Evolutionary conservation across 179 eudicot genomes (phyloP).

Genomic region (Heliamphora pulchella): DNA sequence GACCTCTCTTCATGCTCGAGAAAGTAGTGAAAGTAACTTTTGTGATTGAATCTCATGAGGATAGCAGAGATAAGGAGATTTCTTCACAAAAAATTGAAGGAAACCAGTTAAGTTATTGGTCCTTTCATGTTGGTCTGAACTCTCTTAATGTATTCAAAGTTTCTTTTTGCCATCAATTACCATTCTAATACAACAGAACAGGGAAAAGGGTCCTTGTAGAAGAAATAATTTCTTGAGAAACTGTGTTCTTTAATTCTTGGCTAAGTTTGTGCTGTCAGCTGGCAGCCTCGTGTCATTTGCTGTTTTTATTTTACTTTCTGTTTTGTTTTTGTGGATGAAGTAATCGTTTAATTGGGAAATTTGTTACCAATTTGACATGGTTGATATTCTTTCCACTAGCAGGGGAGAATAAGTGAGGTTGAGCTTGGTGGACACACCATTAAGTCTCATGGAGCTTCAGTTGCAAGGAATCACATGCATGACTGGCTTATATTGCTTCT

Average conservation of each 20-base stretch:
- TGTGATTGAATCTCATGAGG: not conserved
- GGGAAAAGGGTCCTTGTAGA: not conserved
- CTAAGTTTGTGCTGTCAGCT: not conserved
- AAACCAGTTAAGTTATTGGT: not conserved
- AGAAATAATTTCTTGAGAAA: not conserved
- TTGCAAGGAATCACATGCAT: slow-evolving; percentile 62
- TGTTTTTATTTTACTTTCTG: not conserved
- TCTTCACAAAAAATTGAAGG: no score
- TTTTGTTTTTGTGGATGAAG: not conserved
- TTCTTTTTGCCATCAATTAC: not conserved
- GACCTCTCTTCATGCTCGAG: not conserved
- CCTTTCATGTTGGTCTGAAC: not conserved
- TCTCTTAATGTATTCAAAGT: not conserved
- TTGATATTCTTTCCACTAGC: slow-evolving; percentile 16
- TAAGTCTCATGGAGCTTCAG: slow-evolving; percentile 61
- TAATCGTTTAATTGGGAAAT: not conserved
- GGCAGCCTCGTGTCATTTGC: not conserved
- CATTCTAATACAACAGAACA: not conserved
- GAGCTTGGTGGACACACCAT: slow-evolving; percentile 59
- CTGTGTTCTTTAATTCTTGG: not conserved
- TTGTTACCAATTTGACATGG: not conserved
- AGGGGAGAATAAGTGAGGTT: slow-evolving; percentile 37
- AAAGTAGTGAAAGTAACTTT: not conserved
- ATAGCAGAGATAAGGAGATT: not conserved
- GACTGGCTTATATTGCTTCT: slow-evolving; percentile 80